Conservation (phyloP, 148 eudicot species). For the Camellia japonica region DNA sequence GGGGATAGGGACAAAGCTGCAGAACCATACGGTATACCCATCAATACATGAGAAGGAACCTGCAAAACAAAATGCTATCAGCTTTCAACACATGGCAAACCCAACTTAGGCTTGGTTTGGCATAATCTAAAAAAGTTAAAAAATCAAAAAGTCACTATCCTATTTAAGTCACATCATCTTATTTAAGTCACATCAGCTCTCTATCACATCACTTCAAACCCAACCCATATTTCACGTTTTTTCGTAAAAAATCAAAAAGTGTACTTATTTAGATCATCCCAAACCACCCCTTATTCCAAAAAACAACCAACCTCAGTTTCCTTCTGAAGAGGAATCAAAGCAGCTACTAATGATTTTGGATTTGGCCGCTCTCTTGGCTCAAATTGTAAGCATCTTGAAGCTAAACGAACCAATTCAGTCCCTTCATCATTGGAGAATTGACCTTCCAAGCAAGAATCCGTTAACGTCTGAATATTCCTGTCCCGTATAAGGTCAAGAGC, state of each 20-base stretch:
- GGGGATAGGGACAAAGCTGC: conserved; percentile 57
- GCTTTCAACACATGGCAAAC: neutral
- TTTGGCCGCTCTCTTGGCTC: conserved; percentile 95
- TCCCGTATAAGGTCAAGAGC: conserved; percentile 93
- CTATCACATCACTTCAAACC: no score
- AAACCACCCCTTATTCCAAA: neutral
- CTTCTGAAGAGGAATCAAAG: conserved; percentile 90
- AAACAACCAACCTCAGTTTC: conserved; percentile 61
- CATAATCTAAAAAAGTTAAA: no score
- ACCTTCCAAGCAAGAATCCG: conserved; percentile 95
- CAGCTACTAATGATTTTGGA: conserved; percentile 69
- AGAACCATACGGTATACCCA: conserved; percentile 72
- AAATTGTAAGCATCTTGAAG: conserved; percentile 86
- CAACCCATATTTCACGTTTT: no score
- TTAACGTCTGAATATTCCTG: conserved; percentile 78
- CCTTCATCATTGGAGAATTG: conserved; percentile 83
- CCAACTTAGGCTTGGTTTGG: neutral
- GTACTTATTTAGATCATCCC: no score
- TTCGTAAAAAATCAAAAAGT: no score
- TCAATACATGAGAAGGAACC: conserved; percentile 83
- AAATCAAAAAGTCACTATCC: no score
- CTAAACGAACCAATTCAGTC: conserved; percentile 79
- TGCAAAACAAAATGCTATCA: conserved; percentile 25
- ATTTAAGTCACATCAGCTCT: no score
- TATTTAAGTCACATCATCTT: no score